Base-by-base conservation (phyloP, 169 alveolate genomes). In the Eimeria zaria region DNA sequence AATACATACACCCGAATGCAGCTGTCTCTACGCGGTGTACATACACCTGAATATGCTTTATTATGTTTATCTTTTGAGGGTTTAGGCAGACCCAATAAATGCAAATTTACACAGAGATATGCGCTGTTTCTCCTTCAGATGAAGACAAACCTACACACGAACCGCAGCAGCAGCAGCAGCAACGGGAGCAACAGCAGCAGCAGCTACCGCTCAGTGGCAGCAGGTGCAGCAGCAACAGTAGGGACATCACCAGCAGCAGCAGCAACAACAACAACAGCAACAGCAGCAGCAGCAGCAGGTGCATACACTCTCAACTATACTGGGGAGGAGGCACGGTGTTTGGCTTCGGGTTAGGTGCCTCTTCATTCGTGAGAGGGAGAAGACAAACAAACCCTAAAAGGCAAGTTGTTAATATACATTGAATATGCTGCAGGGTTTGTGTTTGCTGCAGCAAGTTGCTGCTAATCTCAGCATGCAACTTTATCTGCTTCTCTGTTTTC, bases 261-360 rank as follows among this genome's bases (percentile, higher is more conserved):
- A 84, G 92, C 92, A 30, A 16, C 78, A 46, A 80, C 80, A 53
- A 41, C 80, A 84, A 41, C 74, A 84, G 80, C 90, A 60, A 48
- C 80, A 55, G 80, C 92, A 58, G 92, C 92, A n/a, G 89, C 60
- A 55, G 92, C 92, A 36, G 58, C 80, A 64, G 92, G 39, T 84
- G 92, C 60, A 69, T 36, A 33, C 92, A 84, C 80, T 84, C 92
- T 11, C 92, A 84, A 80, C 39, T 84, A 33, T 84, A 84, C 78
- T 84, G 92, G 92, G 41, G 92, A 6, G 78, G 92, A 2, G 78
- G 78, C 30, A 84, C 92, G 2, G 76, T 84, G 44, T 84, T 84
- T 84, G 92, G 62, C 30, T 53, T 84, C 39, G 92, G 92, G 24
- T 5, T 84, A 12, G 92, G 92, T 1, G 92, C 92, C 12, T 44